phyloP scores from a whole-genome alignment of 148 eudicot species.

The Rheum nobile region DNA sequence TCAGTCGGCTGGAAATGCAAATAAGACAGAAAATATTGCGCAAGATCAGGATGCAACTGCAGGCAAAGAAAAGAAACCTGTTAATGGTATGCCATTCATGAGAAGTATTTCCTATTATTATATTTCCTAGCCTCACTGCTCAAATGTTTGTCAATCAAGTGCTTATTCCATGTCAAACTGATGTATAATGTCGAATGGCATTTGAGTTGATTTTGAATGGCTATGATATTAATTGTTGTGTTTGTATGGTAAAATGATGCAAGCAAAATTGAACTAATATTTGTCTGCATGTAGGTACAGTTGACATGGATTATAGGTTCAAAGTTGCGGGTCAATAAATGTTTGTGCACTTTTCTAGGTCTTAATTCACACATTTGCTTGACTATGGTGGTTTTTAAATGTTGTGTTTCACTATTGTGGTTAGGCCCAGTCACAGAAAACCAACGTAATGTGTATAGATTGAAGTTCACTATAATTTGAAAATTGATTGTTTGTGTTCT shows the following conservation, averaged over 20 bases:
- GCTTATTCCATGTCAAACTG: not conserved
- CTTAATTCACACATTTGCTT: not conserved
- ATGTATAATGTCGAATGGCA: not conserved
- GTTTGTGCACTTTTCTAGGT: not conserved
- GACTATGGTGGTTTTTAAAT: not conserved
- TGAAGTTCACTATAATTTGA: not conserved
- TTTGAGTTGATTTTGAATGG: not conserved
- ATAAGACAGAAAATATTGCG: slow-evolving; percentile 25
- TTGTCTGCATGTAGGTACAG: not conserved
- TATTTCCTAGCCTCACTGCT: not conserved
- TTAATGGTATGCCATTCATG: slow-evolving; percentile 21
- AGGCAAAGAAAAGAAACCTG: slow-evolving; percentile 19
- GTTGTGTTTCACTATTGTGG: not conserved
- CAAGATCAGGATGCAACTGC: slow-evolving; percentile 23
- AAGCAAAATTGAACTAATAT: not conserved
- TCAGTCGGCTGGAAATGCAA: slow-evolving; percentile 69
- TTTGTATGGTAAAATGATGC: not conserved
- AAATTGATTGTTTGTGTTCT: not conserved
- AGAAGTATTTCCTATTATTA: not conserved
- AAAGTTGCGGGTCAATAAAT: not conserved
- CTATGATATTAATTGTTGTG: not conserved
- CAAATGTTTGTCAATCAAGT: not conserved
- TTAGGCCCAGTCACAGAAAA: not conserved
- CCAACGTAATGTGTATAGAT: not conserved
- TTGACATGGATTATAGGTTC: not conserved